Evolutionary conservation across 2,329 filamentous ascomycete genomes (phyloP), one percentile per base, ranked within the genome.

Genomic region (Ramularia endophylla): DNA sequence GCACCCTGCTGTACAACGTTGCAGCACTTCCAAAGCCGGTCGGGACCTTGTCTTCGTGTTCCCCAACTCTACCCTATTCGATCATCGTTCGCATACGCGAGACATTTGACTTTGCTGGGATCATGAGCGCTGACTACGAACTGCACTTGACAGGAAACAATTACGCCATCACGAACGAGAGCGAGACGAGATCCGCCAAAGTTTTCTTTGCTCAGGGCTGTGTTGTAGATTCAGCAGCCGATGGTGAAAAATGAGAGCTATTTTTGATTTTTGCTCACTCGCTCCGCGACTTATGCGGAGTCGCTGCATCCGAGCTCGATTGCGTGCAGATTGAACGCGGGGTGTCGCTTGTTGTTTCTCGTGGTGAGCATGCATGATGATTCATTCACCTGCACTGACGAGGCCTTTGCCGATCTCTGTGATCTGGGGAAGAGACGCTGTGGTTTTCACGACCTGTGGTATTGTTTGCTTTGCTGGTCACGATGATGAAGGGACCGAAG

Each of bases 121-220:
- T 20, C 32, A n/a, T n/a, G 32, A 34, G 32, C 35, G 35, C 27
- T 29, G 27, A 37, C 35, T 4, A 2, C 2, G n/a, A n/a, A 15
- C 11, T 37, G 15, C 13, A 11, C 37, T 41, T 19, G 12, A 22
- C 50, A 95, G 90, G 90, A 38, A 97, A 97, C 60, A 85, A 87
- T 55, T 98, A 98, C 66, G 85, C 83, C 59, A 95, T 98, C 56
- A 74, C 75, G 41, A 98, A 97, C 63, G 80, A 87, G 42, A 80
- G 81, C 56, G 43, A 47, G 74, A 83, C 48, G 71, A 73, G 46
- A 75, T 48, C 80, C 4, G 85, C 87, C 4, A 79, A 85, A 28
- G 74, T 97, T 36, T 97, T 97, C 70, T 98, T 97, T 64, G 81
- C 88, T 1, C 92, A 98, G 63, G 90, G 83, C 5, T 90, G 83